phyloP scores from a whole-genome alignment of 495 filamentous ascomycete species.

The Elasticomyces elasticus region DNA sequence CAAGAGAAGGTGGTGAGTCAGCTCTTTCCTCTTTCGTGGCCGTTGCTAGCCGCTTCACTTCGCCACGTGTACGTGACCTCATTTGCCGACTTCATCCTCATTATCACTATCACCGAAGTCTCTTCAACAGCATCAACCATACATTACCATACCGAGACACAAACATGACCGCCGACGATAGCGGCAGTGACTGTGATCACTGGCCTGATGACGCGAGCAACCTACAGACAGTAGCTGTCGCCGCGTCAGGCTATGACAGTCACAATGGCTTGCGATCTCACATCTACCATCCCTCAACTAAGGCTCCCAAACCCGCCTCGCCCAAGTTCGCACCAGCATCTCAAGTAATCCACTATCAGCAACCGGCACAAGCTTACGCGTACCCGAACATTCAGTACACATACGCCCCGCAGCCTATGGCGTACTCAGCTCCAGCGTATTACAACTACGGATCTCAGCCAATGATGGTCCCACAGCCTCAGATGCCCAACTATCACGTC shows the following conservation, averaged over 20 bases:
- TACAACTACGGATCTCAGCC: background rate
- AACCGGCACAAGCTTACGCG: background rate
- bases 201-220: constrained; percentile 16
- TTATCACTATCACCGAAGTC: background rate
- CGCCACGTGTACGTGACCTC: background rate
- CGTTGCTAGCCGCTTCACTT: background rate
- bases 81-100: background rate
- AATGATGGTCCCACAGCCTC: background rate
- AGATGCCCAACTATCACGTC: constrained; percentile 1
- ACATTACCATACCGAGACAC: background rate
- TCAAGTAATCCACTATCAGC: background rate
- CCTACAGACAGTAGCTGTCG: background rate
- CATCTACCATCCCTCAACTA: constrained; percentile 4
- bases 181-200: constrained; percentile 15
- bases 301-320: background rate
- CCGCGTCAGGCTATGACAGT: constrained; percentile 6
- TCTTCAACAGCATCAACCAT: background rate
- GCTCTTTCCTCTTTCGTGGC: constrained; percentile 10
- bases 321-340: background rate
- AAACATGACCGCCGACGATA: constrained; percentile 9
- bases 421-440: background rate
- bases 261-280: constrained; percentile 12
- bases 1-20: background rate
- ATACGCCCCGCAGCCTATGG: constrained; percentile 4
- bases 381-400: constrained; percentile 12